phyloP scores from a whole-genome alignment of 768 basidiomycete species.

The Phanerodontia chrysosporium region DNA sequence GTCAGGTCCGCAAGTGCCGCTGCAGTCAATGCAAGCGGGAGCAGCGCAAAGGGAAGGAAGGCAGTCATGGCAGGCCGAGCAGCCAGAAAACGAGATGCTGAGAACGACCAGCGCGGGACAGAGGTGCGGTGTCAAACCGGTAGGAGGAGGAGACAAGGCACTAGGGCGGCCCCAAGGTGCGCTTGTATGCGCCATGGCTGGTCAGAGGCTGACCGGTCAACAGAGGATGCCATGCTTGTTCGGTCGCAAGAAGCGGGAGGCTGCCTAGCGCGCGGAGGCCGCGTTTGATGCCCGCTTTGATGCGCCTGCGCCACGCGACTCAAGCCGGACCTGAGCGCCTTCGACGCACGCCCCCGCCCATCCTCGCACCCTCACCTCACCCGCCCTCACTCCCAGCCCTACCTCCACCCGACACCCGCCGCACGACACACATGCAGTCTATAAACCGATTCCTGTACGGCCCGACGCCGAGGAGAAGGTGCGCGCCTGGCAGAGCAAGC shows the following conservation, averaged over 20 bases:
- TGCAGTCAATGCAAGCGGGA: slow-evolving; percentile 7
- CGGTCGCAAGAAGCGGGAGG: not conserved
- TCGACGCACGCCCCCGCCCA: not conserved
- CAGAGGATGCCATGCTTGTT: not conserved
- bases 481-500: slow-evolving; percentile 83
- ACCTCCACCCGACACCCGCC: not conserved
- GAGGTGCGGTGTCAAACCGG: slow-evolving; percentile 4
- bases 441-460: slow-evolving; percentile 95
- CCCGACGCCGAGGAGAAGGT: slow-evolving; percentile 93
- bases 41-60: not conserved
- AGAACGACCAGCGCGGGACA: slow-evolving; percentile 3
- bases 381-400: not conserved
- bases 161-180: not conserved
- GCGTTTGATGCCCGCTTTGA: not conserved
- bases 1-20: slow-evolving; percentile 20
- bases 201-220: not conserved
- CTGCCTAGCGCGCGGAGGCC: not conserved
- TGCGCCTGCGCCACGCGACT: not conserved
- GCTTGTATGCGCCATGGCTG: not conserved
- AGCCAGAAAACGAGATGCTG: not conserved
- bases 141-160: not conserved
- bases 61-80: not conserved
- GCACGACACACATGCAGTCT: slow-evolving; percentile 60
- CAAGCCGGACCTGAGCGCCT: not conserved
- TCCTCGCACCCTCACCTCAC: not conserved